phyloP scores from a whole-genome alignment of 2,329 filamentous ascomycete genomes.

The Claviceps humidiphila region DNA sequence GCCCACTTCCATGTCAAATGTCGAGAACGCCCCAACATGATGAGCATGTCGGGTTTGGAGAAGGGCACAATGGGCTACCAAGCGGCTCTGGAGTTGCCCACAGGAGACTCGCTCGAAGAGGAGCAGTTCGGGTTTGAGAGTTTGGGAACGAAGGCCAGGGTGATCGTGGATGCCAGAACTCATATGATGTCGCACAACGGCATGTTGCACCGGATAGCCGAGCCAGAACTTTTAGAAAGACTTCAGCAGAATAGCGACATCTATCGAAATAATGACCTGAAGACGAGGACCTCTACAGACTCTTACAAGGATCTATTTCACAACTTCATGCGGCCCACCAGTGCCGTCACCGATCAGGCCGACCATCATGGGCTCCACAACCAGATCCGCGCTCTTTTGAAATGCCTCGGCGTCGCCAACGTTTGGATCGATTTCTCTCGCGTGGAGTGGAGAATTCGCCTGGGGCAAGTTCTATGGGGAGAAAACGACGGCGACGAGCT shows the following conservation, averaged over 20 bases:
- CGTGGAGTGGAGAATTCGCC: slow-evolving; percentile 60
- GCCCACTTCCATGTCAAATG: slow-evolving; percentile 47
- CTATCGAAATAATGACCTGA: slow-evolving; percentile 39
- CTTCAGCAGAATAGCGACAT: slow-evolving; percentile 42
- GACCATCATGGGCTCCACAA: slow-evolving; percentile 52
- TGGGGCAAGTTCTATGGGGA: slow-evolving; percentile 61
- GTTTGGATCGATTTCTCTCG: slow-evolving; percentile 65
- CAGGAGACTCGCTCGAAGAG: slow-evolving; percentile 51
- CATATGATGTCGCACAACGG: slow-evolving; percentile 40
- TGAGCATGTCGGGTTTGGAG: slow-evolving; percentile 58
- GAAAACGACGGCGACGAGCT: slow-evolving; percentile 35
- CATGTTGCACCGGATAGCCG: slow-evolving; percentile 41
- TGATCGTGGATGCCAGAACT: slow-evolving; percentile 44
- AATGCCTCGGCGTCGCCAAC: slow-evolving; percentile 49
- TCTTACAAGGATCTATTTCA: slow-evolving; percentile 51
- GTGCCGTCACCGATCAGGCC: slow-evolving; percentile 39
- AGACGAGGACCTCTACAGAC: slow-evolving; percentile 38
- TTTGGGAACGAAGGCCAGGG: slow-evolving; percentile 39
- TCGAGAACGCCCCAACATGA: slow-evolving; percentile 54
- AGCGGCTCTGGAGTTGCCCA: slow-evolving; percentile 51
- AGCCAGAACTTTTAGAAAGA: slow-evolving; percentile 44
- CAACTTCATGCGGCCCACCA: slow-evolving; percentile 44
- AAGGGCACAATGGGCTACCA: slow-evolving; percentile 58
- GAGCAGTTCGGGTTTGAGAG: slow-evolving; percentile 47
- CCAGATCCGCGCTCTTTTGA: slow-evolving; percentile 56